Conservation (phyloP, 106 monocot species). For the Allium fistulosum region DNA sequence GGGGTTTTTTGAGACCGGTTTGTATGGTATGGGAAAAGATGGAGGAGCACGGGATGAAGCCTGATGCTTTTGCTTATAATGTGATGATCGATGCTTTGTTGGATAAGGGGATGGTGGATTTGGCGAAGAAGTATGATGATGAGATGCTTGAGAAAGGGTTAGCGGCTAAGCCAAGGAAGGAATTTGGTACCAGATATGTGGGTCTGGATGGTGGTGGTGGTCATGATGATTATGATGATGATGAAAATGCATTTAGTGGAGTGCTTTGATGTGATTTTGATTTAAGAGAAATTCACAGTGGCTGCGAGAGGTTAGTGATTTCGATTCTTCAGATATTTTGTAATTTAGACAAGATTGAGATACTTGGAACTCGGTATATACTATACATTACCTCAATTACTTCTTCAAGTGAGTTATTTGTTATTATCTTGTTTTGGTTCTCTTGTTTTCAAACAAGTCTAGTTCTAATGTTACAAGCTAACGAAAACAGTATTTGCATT, state of each 20-base stretch:
- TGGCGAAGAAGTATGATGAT: constrained; percentile 77
- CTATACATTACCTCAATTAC: too few species aligned
- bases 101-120: constrained; percentile 81
- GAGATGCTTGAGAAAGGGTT: constrained; percentile 89
- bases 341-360: too few species aligned
- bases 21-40: constrained; percentile 71
- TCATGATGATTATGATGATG: constrained; percentile 12
- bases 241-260: constrained; percentile 8
- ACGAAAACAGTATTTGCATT: too few species aligned
- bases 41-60: constrained; percentile 64
- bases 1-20: constrained; percentile 86
- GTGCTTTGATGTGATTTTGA: constrained; percentile 3
- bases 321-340: too few species aligned
- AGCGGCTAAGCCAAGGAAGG: constrained; percentile 67
- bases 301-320: too few species aligned
- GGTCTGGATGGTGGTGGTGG: neutral
- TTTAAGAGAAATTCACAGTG: too few species aligned
- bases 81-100: constrained; percentile 80
- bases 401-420: too few species aligned
- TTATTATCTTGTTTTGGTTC: too few species aligned
- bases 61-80: constrained; percentile 83
- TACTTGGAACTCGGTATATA: too few species aligned
- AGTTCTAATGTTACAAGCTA: too few species aligned
- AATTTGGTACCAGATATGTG: constrained; percentile 29
- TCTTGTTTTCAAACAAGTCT: too few species aligned